Evolutionary conservation across 2,329 filamentous ascomycete species (phyloP).

Genomic region (Penicillium sp.): DNA sequence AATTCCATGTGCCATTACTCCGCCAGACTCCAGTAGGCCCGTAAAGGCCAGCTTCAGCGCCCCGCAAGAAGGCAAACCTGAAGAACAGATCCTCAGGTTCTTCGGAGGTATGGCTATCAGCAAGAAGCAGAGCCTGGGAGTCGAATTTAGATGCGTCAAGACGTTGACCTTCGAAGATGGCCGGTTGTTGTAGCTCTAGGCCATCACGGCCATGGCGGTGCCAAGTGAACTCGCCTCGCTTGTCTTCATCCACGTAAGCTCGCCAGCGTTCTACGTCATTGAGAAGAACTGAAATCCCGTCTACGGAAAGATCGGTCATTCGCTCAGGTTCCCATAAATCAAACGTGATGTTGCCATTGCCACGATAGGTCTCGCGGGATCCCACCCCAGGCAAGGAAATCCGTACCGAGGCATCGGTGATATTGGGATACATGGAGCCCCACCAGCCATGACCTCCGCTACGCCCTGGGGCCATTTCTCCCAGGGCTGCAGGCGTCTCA

Average conservation of each 20-base stretch:
- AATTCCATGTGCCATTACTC: slow-evolving; percentile 37
- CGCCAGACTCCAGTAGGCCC: slow-evolving; percentile 42
- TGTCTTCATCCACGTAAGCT: slow-evolving; percentile 54
- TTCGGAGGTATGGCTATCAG: slow-evolving; percentile 25
- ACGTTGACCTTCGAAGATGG: slow-evolving; percentile 24
- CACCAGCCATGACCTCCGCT: slow-evolving; percentile 44
- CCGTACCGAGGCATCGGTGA: slow-evolving; percentile 48
- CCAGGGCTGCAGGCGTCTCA: slow-evolving; percentile 72
- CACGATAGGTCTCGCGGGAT: slow-evolving; percentile 31
- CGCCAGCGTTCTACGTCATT: slow-evolving; percentile 65
- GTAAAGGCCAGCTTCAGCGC: slow-evolving; percentile 41
- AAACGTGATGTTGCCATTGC: slow-evolving; percentile 50
- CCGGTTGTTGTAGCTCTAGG: slow-evolving; percentile 33
- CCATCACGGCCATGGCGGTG: slow-evolving; percentile 43
- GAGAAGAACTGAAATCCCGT: slow-evolving; percentile 60
- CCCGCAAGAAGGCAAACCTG: slow-evolving; percentile 48
- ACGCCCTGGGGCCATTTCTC: slow-evolving; percentile 49
- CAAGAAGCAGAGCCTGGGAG: slow-evolving; percentile 9
- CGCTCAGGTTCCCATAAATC: slow-evolving; percentile 42
- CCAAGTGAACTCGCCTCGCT: slow-evolving; percentile 53
- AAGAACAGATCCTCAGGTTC: slow-evolving; percentile 46
- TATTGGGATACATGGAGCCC: slow-evolving; percentile 51
- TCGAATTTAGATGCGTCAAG: slow-evolving; percentile 14
- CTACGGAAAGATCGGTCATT: slow-evolving; percentile 44
- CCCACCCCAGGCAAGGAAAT: slow-evolving; percentile 45